phyloP scores from a whole-genome alignment of 1,284 basidiomycete genomes.

The Cutaneotrichosporon sp. region DNA sequence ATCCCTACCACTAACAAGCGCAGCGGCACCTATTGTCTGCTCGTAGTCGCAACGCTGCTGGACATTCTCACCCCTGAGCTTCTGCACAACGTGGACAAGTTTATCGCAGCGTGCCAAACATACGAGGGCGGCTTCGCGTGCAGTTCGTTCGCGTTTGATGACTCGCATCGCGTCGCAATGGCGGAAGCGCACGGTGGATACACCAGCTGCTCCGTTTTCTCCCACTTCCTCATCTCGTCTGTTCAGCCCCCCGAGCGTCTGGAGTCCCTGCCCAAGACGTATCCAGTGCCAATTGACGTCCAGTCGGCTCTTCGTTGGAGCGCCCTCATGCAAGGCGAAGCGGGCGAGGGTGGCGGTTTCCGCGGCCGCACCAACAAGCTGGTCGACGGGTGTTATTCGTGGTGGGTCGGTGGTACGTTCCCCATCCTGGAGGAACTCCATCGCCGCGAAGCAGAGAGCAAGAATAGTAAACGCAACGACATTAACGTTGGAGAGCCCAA shows the following conservation, averaged over 20 bases:
- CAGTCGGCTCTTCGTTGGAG: constrained; percentile 72
- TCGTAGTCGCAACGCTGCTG: constrained; percentile 64
- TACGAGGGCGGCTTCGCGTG: constrained; percentile 96
- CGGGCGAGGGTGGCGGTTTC: constrained; percentile 86
- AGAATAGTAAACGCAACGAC: constrained; percentile 3
- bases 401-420: constrained; percentile 96
- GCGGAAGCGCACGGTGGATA: constrained; percentile 97
- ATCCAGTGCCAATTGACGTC: constrained; percentile 57
- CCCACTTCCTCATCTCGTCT: constrained; percentile 65
- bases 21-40: constrained; percentile 70
- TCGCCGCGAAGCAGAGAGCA: constrained; percentile 28
- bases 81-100: constrained; percentile 54
- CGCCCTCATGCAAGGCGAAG: constrained; percentile 75
- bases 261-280: constrained; percentile 18
- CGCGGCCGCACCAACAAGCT: constrained; percentile 93
- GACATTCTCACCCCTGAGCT: constrained; percentile 86
- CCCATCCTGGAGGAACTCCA: constrained; percentile 66
- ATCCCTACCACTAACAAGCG: no score
- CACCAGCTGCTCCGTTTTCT: constrained; percentile 84
- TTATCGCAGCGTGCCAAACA: constrained; percentile 70
- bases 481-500: constrained; percentile 3
- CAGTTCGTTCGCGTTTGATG: constrained; percentile 54
- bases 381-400: constrained; percentile 97
- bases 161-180: constrained; percentile 54
- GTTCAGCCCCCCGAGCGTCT: constrained; percentile 13